Percentiles rank a stretch among this genome's conserved stretches.
phyloP scores from a whole-genome alignment of 2,329 filamentous ascomycete species.

The Aquanectria penicillioides region DNA sequence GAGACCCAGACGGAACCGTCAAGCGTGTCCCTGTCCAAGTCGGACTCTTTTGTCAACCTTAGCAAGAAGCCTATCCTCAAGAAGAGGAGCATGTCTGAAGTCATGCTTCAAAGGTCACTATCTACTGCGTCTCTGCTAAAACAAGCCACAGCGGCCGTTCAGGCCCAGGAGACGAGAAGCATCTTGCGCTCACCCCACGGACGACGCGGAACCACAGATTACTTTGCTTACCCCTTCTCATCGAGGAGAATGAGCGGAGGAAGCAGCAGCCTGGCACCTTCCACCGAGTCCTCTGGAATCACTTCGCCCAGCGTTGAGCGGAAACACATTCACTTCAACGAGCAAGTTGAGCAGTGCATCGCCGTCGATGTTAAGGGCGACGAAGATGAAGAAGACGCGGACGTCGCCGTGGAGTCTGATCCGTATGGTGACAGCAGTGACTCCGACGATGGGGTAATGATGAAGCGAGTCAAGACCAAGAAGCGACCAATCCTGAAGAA shows the following conservation, averaged over 20 bases:
- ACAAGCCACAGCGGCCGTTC: conserved; percentile 86
- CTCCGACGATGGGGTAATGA: conserved; percentile 85
- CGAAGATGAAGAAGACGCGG: conserved; percentile 77
- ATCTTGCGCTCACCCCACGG: conserved; percentile 65
- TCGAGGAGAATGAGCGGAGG: conserved; percentile 70
- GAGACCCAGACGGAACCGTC: conserved; percentile 52
- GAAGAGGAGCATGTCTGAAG: conserved; percentile 94
- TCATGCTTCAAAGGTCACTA: conserved; percentile 90
- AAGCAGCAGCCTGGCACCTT: conserved; percentile 70
- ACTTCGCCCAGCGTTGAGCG: conserved; percentile 71
- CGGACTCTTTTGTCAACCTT: conserved; percentile 71
- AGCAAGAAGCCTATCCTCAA: conserved; percentile 92
- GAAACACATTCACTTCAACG: conserved; percentile 95
- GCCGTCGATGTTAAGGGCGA: conserved; percentile 88
- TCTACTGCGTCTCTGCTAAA: conserved; percentile 90
- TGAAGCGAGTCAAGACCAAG: conserved; percentile 73
- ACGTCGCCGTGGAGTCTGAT: conserved; percentile 71
- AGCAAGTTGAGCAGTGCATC: conserved; percentile 95
- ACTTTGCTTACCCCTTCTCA: conserved; percentile 71
- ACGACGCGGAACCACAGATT: conserved; percentile 74
- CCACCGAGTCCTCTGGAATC: conserved; percentile 76
- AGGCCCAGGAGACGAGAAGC: conserved; percentile 76
- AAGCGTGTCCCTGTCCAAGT: conserved; percentile 60
- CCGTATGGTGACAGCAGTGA: conserved; percentile 67
- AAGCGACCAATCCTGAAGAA: conserved; percentile 60